Percentiles rank a stretch among this genome's conserved stretches.
These are phyloP conservation scores for Mortierella sp. DNA, from an alignment of 371 early-diverging fungal genomes.

Conservation along the genomic window DNA sequence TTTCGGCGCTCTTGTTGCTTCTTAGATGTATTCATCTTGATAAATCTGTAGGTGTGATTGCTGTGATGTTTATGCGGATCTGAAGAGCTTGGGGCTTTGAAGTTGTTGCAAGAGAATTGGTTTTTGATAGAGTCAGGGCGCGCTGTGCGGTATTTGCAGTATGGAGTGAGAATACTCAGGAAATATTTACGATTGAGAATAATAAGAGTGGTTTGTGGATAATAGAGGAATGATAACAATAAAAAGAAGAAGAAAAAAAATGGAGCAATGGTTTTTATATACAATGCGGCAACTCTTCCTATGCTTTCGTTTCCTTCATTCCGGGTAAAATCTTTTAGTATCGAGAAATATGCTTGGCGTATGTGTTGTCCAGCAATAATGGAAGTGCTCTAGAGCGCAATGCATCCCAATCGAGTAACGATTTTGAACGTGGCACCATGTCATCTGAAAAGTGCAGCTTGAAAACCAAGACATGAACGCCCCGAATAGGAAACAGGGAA, in stretches of 20 bases:
- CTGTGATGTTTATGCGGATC: no score
- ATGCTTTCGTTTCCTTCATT: no score
- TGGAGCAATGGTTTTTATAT: slow-evolving; percentile 1
- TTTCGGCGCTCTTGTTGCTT: neutral
- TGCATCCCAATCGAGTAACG: neutral
- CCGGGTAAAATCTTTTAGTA: neutral
- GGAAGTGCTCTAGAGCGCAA: neutral
- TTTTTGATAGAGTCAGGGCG: no score
- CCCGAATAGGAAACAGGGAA: neutral
- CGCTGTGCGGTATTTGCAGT: no score
- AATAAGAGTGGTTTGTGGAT: neutral
- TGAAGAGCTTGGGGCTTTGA: no score
- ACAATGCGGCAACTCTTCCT: neutral
- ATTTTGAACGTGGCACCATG: no score
- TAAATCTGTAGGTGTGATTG: neutral
- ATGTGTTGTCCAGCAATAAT: neutral
- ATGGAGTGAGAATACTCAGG: no score
- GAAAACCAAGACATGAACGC: neutral
- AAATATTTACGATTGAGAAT: neutral
- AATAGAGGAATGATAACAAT: neutral
- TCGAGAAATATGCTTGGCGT: neutral
- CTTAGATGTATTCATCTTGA: neutral
- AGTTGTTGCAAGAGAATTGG: no score
- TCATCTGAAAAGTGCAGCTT: neutral
- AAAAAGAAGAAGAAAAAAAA: neutral